Base-by-base conservation (phyloP, 805 yeast species). In the Candida broadrunensis region DNA sequence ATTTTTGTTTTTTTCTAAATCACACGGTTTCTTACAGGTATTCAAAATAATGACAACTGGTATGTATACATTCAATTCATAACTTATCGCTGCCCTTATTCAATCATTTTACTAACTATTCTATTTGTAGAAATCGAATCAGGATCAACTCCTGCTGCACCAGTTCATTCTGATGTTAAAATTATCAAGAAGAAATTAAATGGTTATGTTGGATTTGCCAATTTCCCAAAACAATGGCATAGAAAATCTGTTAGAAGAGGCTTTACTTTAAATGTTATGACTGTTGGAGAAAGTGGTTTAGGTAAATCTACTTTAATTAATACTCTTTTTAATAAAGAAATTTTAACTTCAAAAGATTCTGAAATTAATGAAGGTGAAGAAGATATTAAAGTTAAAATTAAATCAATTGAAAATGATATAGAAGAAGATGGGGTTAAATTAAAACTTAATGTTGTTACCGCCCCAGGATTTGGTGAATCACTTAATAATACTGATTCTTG, bases 141-240 rank as follows among this genome's bases (percentile, higher is more conserved):
- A 21, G 24, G 24, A 14, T 5, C 16, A 13, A 26, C 37, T 14
- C 21, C 31, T 16, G 23, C 13, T 15, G 4, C 32, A 36, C 52
- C 46, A 4, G 36, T 46, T 36, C 52, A 55, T 29, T 64, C 50
- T 42, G 78, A 74, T 29, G 66, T 78, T 46, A 83, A 84, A 53
- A 72, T 88, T 46, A 78, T 88, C 55, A 82, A 84, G 52, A 83
- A 95, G 54, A 88, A 88, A 60, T 79, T 91, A 53, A 86, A 83
- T 52, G 91, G 95, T 3, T 90, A 85, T 60, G 99, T 93, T 42
- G 99, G 99, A 5, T 93, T 93, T 68, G 96, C 97, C 51, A 93
- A 90, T 67, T 75, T 93, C 58, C 99, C 99, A 44, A 93, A 90
- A 60, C 99, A 93, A 72, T 93, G 97, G 97, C 98, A 93, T 70